Evolutionary conservation across 345 rosid species (phyloP).

Genomic region (Limnanthes douglasii): DNA sequence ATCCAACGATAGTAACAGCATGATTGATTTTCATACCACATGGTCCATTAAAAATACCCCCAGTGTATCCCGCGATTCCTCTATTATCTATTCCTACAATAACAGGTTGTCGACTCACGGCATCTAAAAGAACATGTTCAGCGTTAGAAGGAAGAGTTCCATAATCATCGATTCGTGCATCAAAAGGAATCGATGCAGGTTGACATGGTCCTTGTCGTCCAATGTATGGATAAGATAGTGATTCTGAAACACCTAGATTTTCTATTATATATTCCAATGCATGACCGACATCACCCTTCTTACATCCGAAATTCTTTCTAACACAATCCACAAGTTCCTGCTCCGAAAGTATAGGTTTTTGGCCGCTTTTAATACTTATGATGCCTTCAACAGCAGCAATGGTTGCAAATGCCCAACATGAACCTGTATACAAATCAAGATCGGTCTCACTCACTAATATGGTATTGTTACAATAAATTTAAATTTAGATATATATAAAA

Average conservation of each 20-base stretch:
- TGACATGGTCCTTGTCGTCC: conserved; percentile 8
- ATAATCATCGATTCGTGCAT: too few relatives aligned
- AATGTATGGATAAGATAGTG: conserved; percentile 32
- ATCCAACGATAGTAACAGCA: conserved; percentile 40
- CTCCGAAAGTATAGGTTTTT: conserved; percentile 21
- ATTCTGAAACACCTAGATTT: conserved; percentile 31
- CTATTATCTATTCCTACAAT: conserved; percentile 38
- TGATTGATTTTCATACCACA: conserved; percentile 32
- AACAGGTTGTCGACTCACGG: conserved; percentile 40
- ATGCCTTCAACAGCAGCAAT: conserved; percentile 44
- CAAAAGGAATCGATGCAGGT: conserved; percentile 11
- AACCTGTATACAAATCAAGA: conserved; percentile 6
- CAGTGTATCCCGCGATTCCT: conserved; percentile 23
- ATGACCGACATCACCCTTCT: conserved; percentile 32
- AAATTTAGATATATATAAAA: background rate
- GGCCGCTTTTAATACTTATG: conserved; percentile 16
- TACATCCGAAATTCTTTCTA: conserved; percentile 14
- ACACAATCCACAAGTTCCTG: conserved; percentile 33
- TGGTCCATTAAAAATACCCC: conserved; percentile 26
- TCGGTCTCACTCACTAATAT: background rate
- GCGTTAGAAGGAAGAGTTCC: conserved; percentile 28
- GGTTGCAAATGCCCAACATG: conserved; percentile 58
- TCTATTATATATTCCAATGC: conserved; percentile 28
- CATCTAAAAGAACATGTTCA: conserved; percentile 31
- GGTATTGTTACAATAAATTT: background rate